These are phyloP conservation scores for Hysterium pulicare DNA, from an alignment of 2,329 filamentous ascomycete species.

Conservation along the genomic window DNA sequence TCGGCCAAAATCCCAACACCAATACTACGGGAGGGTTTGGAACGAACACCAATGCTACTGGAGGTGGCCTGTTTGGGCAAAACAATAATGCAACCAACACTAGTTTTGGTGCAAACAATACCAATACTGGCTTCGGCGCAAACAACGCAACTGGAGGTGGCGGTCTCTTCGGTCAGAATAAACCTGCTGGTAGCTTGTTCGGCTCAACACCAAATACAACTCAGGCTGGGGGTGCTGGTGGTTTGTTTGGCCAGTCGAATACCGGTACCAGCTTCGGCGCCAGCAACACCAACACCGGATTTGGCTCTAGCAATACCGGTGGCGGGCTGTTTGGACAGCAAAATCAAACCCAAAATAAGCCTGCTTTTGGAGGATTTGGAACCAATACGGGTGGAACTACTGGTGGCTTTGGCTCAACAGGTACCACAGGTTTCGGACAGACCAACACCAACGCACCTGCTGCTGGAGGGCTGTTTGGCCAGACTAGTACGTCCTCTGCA, in stretches of 20 bases:
- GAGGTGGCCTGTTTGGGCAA: conserved; percentile 45
- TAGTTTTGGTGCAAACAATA: conserved; percentile 13
- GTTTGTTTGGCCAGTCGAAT: conserved; percentile 22
- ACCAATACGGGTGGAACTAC: conserved; percentile 6
- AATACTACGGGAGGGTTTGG: conserved; percentile 50
- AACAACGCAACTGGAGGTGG: conserved; percentile 17
- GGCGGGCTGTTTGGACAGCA: conserved; percentile 39
- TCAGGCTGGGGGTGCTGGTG: conserved; percentile 12
- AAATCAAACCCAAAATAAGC: conserved; percentile 13
- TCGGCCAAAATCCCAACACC: conserved; percentile 40
- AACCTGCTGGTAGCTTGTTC: conserved; percentile 32
- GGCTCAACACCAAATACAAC: conserved; percentile 23
- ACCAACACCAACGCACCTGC: conserved; percentile 20
- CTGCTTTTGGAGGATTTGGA: conserved; percentile 17
- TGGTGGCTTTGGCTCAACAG: conserved; percentile 15
- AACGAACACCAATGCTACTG: conserved; percentile 32
- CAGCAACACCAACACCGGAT: conserved; percentile 4
- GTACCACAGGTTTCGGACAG: conserved; percentile 28
- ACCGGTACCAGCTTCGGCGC: conserved; percentile 28
- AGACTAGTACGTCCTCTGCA: conserved; percentile 24
- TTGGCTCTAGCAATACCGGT: conserved; percentile 24
- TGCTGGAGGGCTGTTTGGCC: conserved; percentile 33
- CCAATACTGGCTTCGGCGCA: conserved; percentile 31
- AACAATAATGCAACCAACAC: conserved; percentile 26
- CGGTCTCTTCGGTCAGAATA: conserved; percentile 24